Base-by-base conservation (phyloP, 768 basidiomycete species). In the Ramaria sp. region DNA sequence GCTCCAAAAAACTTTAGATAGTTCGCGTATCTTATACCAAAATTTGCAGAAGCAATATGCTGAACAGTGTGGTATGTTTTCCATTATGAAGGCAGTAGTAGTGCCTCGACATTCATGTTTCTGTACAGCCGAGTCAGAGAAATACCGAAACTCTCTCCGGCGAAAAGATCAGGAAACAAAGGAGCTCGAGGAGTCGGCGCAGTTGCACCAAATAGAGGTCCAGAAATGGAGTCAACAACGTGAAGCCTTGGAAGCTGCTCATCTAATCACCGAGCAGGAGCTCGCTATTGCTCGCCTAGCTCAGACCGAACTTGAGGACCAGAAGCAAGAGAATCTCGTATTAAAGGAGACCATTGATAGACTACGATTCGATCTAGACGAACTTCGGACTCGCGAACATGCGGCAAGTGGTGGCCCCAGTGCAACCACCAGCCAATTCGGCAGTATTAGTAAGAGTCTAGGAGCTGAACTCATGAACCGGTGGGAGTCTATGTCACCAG, bases 301-400 rank as follows among this genome's bases (percentile, higher is more conserved):
- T 0, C 83, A 88, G 51, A 77, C 73, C 0, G 78, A 81, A 56
- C 76, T 96, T 36, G 90, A 94, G 56, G 84, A 87, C 61, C 94
- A 97, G 72, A 96, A 96, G 71, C 88, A 91, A 62, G 90, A 94
- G 73, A 97, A 96, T 62, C 65, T 95, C 60, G 69, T 90, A 63
- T 74, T 97, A 57, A 95, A 95, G 65, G 94, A 97, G 73, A 96
- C 93, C 1, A 97, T 97, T 60, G 93, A 96, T 65, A 78, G 92
- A 45, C 84, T 96, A 79, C 77, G 89, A 30, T 95, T 85, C 59
- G 94, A 97, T 62, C 81, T 97, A 76, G 93, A 97, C 61, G 91
- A 94, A 68, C 79, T 94, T 74, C 76, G 91, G 38, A 79, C 70
- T 50, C 70, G 66, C 45, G 64, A 64, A 47, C 69, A 37, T 38